These are phyloP conservation scores for Claviceps lovelessii DNA, from an alignment of 2,329 filamentous ascomycete species.

Conservation along the genomic window DNA sequence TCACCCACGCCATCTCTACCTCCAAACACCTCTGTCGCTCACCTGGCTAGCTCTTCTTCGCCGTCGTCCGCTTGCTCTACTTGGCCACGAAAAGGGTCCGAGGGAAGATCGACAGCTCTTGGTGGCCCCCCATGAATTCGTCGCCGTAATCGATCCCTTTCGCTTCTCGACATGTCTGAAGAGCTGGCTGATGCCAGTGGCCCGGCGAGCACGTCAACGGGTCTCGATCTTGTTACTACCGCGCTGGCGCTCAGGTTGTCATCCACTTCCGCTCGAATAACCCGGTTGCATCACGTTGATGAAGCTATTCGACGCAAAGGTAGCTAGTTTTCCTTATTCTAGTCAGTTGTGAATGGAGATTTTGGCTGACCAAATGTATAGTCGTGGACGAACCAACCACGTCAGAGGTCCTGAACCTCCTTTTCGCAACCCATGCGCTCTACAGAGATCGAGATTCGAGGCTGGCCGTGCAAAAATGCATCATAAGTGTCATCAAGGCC, in stretches of 20 bases:
- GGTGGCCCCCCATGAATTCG: constrained; percentile 21
- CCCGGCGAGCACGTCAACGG: constrained; percentile 21
- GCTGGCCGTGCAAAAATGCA: constrained; percentile 66
- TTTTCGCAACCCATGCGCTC: constrained; percentile 77
- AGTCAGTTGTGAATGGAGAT: constrained; percentile 10
- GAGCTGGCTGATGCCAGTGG: constrained; percentile 23
- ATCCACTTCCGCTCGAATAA: constrained; percentile 42
- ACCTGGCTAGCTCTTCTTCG: neutral
- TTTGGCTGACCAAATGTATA: neutral
- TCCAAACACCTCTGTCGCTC: neutral
- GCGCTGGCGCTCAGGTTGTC: constrained; percentile 44
- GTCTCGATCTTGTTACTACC: constrained; percentile 35
- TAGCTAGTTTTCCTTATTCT: neutral
- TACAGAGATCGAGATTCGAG: constrained; percentile 80
- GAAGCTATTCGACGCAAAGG: constrained; percentile 31
- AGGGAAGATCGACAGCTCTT: neutral
- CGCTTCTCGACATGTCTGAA: constrained; percentile 22
- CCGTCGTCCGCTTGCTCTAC: neutral
- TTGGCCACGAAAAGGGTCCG: neutral
- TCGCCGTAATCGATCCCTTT: constrained; percentile 10
- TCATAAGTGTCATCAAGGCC: constrained; percentile 50
- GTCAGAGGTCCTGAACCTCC: constrained; percentile 47
- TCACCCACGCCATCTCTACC: neutral
- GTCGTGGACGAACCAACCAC: constrained; percentile 35
- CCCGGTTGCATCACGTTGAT: constrained; percentile 40